Evolutionary conservation across 345 rosid genomes (phyloP).

Genomic region (Reutealis trisperma): DNA sequence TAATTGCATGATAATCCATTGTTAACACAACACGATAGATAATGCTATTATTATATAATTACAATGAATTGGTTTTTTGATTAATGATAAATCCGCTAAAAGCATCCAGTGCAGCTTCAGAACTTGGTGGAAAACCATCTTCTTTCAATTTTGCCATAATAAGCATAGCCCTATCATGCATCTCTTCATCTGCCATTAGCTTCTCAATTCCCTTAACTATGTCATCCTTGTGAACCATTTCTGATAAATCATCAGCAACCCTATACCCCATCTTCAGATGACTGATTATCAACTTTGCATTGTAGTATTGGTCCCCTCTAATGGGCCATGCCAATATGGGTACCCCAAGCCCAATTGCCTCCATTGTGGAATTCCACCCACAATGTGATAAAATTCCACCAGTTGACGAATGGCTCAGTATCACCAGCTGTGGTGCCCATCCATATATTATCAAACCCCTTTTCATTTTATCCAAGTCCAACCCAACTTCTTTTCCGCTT

Average conservation of each 20-base stretch:
- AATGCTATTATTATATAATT: no score
- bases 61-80: not conserved
- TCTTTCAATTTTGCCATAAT: constrained; percentile 20
- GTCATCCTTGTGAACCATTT: constrained; percentile 18
- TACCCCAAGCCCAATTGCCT: constrained; percentile 36
- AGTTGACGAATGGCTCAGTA: constrained; percentile 41
- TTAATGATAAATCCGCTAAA: constrained; percentile 18
- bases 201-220: constrained; percentile 37
- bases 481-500: constrained; percentile 12
- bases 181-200: constrained; percentile 41
- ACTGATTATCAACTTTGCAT: constrained; percentile 36
- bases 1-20: no score
- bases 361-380: constrained; percentile 50
- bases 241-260: constrained; percentile 28
- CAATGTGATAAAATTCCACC: constrained; percentile 49
- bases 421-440: constrained; percentile 47
- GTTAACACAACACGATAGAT: no score
- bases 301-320: constrained; percentile 38
- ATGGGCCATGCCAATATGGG: constrained; percentile 44
- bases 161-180: constrained; percentile 20
- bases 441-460: constrained; percentile 43
- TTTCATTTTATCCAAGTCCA: constrained; percentile 21
- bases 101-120: constrained; percentile 25
- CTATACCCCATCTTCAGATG: constrained; percentile 24
- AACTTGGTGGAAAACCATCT: constrained; percentile 33